Base-by-base conservation (phyloP, 352 stramenopile species). In the Phytophthora gonapodyides region DNA sequence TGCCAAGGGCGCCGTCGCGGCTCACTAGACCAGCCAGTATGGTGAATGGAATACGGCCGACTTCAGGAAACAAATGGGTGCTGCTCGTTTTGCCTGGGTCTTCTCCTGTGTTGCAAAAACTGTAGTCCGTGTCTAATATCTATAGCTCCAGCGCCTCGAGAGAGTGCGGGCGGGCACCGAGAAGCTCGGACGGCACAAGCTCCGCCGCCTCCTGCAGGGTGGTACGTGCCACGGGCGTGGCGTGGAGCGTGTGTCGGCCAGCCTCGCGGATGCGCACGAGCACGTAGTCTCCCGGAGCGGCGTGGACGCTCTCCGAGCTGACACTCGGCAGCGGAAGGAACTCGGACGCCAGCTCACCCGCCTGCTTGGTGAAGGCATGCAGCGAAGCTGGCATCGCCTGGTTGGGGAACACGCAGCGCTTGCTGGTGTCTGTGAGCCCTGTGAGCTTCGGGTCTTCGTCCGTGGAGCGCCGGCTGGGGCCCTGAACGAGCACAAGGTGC, bases 401-500 rank as follows among this genome's bases (percentile, higher is more conserved):
- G 50, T 92, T 87, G 2, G 82, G 47, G 60, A 96, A 94, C n/a
- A 96, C 85, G 53, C 85, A 94, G 52, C 87, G 87, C 73, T 94
- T 94, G 74, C 90, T 90, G 13, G 85, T 94, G 50, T 97, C 88
- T 5, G 82, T 96, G 33, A 93, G 76, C 12, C 88, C 89, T 21
- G 84, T 96, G 57, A 94, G 84, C 69, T 91, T 94, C 2, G 79
- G 76, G 31, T 79, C 71, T n/a, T 83, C 77, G 19, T 87, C 76
- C 11, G 67, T 92, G 30, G 82, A 96, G 30, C 89, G 88, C 19
- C 89, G 84, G 62, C 88, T 97, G 1, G 86, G 57, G 27, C 97
- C 97, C 73, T 99, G 97, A 1, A 99, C 88, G n/a, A 99, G 82
- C 31, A 99, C 95, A 21, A 99, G 67, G 59, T 98, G 89, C 31